Evolutionary conservation across 768 basidiomycete species (phyloP), one percentile per base, ranked within the genome.

Genomic region (Phylloporus sp.): DNA sequence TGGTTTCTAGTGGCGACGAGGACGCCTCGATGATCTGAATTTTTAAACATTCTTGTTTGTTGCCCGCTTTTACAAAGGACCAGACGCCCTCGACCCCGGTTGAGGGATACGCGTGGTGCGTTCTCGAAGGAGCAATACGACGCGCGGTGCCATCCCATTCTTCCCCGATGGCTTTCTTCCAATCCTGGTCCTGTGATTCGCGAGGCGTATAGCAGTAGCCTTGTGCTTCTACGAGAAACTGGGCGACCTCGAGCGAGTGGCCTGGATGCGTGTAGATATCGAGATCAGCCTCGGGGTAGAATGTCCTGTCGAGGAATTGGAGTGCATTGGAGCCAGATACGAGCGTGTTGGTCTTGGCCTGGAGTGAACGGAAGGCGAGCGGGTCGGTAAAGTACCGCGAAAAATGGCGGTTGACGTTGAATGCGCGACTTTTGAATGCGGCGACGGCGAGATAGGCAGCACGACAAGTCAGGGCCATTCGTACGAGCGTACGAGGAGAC

Each of bases 311-410:
- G 33, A 81, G 66, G 52, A 79, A 77, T 40, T 81, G 79, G 3
- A 80, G 68, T 0, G 77, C 78, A 22, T 62, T 66, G 0, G 79
- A 79, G 9, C 79, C 79, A 4, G 79, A 80, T 17, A 81, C 71
- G 20, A 81, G 53, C 0, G 71, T 69, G 31, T 68, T 71, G 0
- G 74, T 77, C 14, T 45, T 53, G 0, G 66, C 68, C 54, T 76
- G 77, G 4, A 78, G 60, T 5, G 51, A 56, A 14, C 77, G 69
- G 46, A 79, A 80, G 5, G 57, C 56, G n/a, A 60, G n/a, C 6
- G 68, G 66, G 20, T 66, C 48, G 4, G 49, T 32, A 50, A 77
- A 74, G 44, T 64, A 75, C 7, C 60, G 58, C 6, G 51, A 55
- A n/a, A 75, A 62, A 36, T 66, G 66, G 18, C 45, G 52, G 45